A percentile compares a stretch with the other conserved stretches of the same genome.
Evolutionary conservation across 1,139 yeast species (phyloP).

Genomic region (Insectozyma bohioensis): DNA sequence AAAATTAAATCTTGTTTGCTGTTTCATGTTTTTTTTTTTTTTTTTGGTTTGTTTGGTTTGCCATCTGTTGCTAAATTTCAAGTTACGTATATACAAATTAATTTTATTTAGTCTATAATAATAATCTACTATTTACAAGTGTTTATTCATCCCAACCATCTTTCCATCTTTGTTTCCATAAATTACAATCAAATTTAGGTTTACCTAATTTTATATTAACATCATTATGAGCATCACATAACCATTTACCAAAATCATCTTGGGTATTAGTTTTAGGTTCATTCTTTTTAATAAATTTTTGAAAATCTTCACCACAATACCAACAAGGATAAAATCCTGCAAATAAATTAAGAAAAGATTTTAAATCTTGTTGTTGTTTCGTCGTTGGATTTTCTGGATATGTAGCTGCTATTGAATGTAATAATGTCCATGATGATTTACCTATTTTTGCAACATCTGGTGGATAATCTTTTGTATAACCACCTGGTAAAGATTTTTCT

Average conservation of each 20-base stretch:
- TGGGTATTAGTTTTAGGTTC: conserved; percentile 70
- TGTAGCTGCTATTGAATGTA: conserved; percentile 87
- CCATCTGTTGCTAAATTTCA: no score
- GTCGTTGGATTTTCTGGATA: conserved; percentile 72
- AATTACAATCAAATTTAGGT: conserved; percentile 77
- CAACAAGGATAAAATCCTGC: conserved; percentile 90
- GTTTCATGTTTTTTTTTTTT: conserved; percentile 2
- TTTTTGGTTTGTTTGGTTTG: neutral
- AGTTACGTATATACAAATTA: no score
- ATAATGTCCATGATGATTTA: conserved; percentile 85
- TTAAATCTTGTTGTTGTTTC: conserved; percentile 69
- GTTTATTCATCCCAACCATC: conserved; percentile 39
- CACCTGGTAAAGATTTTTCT: conserved; percentile 1
- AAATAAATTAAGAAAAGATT: conserved; percentile 65
- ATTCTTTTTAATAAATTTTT: conserved; percentile 55
- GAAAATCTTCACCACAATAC: conserved; percentile 89
- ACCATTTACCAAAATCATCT: conserved; percentile 85
- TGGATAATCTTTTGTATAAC: conserved; percentile 61
- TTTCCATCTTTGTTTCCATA: conserved; percentile 94
- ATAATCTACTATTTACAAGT: conserved; percentile 2
- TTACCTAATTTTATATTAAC: conserved; percentile 86
- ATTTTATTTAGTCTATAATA: no score
- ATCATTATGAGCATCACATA: conserved; percentile 91
- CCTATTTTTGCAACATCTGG: conserved; percentile 87
- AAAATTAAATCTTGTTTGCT: neutral